phyloP scores from a whole-genome alignment of 225 moss, liverwort and hornwort genomes.

The Rhytidiadelphus loreus region DNA sequence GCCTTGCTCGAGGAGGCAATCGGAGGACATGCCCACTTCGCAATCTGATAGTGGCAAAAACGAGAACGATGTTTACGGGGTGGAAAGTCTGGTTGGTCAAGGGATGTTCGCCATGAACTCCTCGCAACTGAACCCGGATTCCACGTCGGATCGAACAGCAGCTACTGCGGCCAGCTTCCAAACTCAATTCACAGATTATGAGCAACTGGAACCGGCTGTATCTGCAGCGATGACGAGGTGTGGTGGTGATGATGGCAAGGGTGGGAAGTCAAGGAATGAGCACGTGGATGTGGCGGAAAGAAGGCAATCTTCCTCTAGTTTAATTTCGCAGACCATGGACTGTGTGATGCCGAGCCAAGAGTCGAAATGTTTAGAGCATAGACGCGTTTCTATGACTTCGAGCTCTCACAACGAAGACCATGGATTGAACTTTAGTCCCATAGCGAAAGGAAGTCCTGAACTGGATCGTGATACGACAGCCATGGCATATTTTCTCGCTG shows the following conservation, averaged over 20 bases:
- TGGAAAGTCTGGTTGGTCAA: slow-evolving; percentile 13
- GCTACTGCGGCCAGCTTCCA: slow-evolving; percentile 21
- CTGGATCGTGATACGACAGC: slow-evolving; percentile 66
- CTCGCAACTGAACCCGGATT: slow-evolving; percentile 5
- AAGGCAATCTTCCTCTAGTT: slow-evolving; percentile 24
- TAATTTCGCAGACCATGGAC: slow-evolving; percentile 28
- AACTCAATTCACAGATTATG: slow-evolving; percentile 19
- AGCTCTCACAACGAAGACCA: slow-evolving; percentile 27
- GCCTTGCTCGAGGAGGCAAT: slow-evolving; percentile 28
- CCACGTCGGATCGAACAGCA: slow-evolving; percentile 11
- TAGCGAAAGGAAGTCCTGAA: slow-evolving; percentile 28
- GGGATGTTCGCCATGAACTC: slow-evolving; percentile 19
- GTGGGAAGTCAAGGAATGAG: not conserved
- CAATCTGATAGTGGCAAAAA: not conserved
- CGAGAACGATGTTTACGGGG: slow-evolving; percentile 1
- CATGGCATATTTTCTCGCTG: slow-evolving; percentile 70
- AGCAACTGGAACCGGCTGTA: slow-evolving; percentile 4
- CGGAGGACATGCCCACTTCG: not conserved
- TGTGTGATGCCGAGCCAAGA: slow-evolving; percentile 21
- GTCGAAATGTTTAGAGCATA: slow-evolving; percentile 16
- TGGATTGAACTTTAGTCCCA: slow-evolving; percentile 10
- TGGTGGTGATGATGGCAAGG: not conserved
- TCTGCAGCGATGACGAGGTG: slow-evolving; percentile 9
- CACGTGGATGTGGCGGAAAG: slow-evolving; percentile 1
- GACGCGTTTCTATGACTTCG: slow-evolving; percentile 22